A percentile compares a stretch with the other conserved stretches of the same genome.
These are phyloP conservation scores for Thraustochytrium sp. DNA, from an alignment of 352 stramenopile genomes.

Conservation along the genomic window DNA sequence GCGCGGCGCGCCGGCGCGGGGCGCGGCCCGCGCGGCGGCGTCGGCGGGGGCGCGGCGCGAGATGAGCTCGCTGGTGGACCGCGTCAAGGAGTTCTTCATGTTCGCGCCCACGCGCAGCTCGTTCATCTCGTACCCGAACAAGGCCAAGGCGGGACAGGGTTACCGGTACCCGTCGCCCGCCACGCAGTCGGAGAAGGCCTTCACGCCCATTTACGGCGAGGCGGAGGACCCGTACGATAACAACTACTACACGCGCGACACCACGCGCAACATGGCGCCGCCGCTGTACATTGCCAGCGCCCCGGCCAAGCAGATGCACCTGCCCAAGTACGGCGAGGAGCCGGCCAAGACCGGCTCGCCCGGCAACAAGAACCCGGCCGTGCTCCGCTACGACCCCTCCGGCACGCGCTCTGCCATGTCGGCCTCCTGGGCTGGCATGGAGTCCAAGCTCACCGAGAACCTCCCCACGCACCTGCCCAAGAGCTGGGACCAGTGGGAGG, in stretches of 20 bases:
- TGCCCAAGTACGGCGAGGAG: not conserved
- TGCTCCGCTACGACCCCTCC: constrained; percentile 70
- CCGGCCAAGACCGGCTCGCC: not conserved
- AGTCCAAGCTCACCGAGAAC: constrained; percentile 16
- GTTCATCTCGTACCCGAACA: not conserved
- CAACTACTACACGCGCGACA: constrained; percentile 78
- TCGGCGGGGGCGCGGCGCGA: not conserved
- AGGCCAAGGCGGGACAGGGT: not conserved
- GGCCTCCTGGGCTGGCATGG: constrained; percentile 55
- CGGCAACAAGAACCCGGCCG: constrained; percentile 63
- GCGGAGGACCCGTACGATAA: constrained; percentile 76
- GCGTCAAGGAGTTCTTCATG: constrained; percentile 45
- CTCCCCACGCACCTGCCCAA: constrained; percentile 19
- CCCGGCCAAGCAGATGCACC: not conserved
- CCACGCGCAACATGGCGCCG: constrained; percentile 58
- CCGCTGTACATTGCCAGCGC: constrained; percentile 38
- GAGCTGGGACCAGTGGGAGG: not conserved
- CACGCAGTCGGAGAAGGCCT: constrained; percentile 61
- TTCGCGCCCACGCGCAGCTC: not conserved
- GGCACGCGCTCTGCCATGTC: constrained; percentile 75
- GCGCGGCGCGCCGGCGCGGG: too few species aligned
- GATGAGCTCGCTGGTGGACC: constrained; percentile 33
- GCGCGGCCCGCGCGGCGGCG: not conserved
- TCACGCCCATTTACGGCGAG: constrained; percentile 63
- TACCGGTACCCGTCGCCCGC: constrained; percentile 70